Conservation (phyloP, 1,284 basidiomycete species). For the Heterobasidion annosum region DNA sequence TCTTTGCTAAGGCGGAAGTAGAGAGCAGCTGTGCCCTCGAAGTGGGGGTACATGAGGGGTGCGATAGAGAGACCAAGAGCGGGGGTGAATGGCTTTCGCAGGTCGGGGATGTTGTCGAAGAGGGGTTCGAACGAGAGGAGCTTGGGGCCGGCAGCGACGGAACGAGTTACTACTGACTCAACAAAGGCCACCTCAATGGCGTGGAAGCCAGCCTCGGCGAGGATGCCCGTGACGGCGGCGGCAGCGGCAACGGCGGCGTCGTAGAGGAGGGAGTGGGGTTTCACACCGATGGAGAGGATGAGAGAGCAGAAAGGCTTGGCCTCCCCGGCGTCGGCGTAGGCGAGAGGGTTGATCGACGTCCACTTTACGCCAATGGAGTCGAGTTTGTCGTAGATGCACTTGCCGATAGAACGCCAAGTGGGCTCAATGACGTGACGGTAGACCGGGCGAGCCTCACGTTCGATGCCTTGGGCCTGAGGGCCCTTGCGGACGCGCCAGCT, state of each 20-base stretch:
- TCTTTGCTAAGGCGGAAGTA: constrained; percentile 17
- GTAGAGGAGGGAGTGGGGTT: constrained; percentile 14
- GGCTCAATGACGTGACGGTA: constrained; percentile 17
- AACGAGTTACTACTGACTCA: constrained; percentile 9
- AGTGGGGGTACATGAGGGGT: constrained; percentile 14
- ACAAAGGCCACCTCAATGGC: constrained; percentile 11
- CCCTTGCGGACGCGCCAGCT: constrained; percentile 18
- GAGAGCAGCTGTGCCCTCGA: constrained; percentile 21
- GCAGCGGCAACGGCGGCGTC: constrained; percentile 15
- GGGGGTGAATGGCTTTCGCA: constrained; percentile 21
- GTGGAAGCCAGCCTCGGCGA: constrained; percentile 12
- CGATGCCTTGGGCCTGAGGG: constrained; percentile 17
- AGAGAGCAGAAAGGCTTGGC: constrained; percentile 11
- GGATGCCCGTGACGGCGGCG: constrained; percentile 12
- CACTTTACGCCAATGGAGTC: constrained; percentile 14
- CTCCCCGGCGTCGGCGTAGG: constrained; percentile 18
- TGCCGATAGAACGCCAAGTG: constrained; percentile 14
- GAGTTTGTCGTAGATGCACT: constrained; percentile 14
- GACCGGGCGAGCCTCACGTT: constrained; percentile 21
- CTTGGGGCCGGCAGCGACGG: constrained; percentile 14
- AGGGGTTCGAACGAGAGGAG: constrained; percentile 15
- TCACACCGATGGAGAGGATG: constrained; percentile 18
- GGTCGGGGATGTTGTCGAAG: constrained; percentile 12
- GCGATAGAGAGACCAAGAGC: constrained; percentile 22
- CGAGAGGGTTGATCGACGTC: constrained; percentile 18